phyloP scores from a whole-genome alignment of 257 asterid genomes.

The Primulina eburnea region DNA sequence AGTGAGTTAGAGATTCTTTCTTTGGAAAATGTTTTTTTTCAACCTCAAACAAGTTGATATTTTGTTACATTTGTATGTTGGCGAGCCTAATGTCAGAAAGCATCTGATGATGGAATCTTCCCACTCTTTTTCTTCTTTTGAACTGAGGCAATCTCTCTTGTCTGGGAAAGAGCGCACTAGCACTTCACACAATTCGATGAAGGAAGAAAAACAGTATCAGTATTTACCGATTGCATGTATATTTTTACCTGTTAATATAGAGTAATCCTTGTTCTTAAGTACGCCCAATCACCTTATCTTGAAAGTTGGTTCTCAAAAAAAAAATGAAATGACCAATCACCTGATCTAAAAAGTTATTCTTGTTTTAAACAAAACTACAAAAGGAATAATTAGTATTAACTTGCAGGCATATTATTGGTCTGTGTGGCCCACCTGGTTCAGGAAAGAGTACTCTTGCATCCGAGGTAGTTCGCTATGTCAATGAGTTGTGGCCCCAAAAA shows the following conservation, averaged over 20 bases:
- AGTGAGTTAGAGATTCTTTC: conserved; percentile 44
- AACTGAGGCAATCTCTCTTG: not conserved
- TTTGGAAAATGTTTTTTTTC: conserved; percentile 14
- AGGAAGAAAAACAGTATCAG: not conserved
- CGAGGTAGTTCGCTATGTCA: conserved; percentile 67
- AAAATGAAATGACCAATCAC: too few relatives aligned
- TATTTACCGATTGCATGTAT: not conserved
- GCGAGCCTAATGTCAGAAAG: not conserved
- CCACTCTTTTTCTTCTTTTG: not conserved
- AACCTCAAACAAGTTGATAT: conserved; percentile 11
- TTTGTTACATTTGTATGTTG: conserved; percentile 12
- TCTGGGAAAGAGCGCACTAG: not conserved
- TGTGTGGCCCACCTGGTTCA: conserved; percentile 98
- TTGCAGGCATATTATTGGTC: conserved; percentile 78
- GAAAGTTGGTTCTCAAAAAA: too few relatives aligned
- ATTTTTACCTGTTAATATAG: not conserved
- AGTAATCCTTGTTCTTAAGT: conserved; percentile 9
- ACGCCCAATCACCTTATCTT: not conserved
- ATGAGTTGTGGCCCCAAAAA: conserved; percentile 71
- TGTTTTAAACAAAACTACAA: not conserved
- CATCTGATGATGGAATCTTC: not conserved
- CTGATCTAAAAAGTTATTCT: not conserved
- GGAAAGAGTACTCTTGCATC: conserved; percentile 89
- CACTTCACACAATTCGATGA: not conserved
- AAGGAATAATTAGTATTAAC: conserved; percentile 19